Evolutionary conservation across 768 basidiomycete species (phyloP).

Genomic region (Leccinum incarnatum): DNA sequence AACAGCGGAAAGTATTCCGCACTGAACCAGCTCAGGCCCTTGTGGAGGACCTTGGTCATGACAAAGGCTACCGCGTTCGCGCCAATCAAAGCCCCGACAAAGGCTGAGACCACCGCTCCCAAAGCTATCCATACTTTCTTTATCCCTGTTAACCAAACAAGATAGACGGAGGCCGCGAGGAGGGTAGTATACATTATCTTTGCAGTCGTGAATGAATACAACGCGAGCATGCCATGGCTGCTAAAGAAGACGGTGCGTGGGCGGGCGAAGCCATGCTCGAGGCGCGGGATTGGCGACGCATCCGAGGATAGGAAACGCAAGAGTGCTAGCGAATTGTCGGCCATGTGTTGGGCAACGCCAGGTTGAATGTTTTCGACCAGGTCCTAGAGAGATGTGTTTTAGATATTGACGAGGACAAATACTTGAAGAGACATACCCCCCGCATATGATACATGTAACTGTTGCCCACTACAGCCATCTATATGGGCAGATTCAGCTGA

Average conservation of each 20-base stretch:
- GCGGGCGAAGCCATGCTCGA: slow-evolving; percentile 47
- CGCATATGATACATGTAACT: slow-evolving; percentile 94
- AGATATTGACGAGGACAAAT: background rate
- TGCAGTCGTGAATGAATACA: slow-evolving; percentile 75
- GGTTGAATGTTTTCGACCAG: slow-evolving; percentile 78
- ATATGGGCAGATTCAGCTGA: slow-evolving; percentile 3
- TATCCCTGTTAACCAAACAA: slow-evolving; percentile 37
- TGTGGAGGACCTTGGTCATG: slow-evolving; percentile 59
- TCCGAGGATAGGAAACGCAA: slow-evolving; percentile 69
- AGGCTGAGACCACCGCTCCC: slow-evolving; percentile 47
- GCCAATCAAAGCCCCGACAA: slow-evolving; percentile 55
- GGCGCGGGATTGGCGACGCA: slow-evolving; percentile 63
- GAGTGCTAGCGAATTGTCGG: slow-evolving; percentile 79
- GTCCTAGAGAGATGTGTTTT: slow-evolving; percentile 40
- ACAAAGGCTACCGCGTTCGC: slow-evolving; percentile 73
- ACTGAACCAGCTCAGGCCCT: slow-evolving; percentile 84
- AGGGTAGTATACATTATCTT: slow-evolving; percentile 57
- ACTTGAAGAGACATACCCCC: slow-evolving; percentile 45
- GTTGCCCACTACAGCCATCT: slow-evolving; percentile 92
- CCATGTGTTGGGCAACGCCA: slow-evolving; percentile 90
- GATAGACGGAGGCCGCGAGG: slow-evolving; percentile 43
- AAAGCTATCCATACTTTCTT: slow-evolving; percentile 38
- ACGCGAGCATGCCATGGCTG: slow-evolving; percentile 61
- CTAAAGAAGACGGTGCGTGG: slow-evolving; percentile 79
- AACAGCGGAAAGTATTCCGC: slow-evolving; percentile 60